Evolutionary conservation across 208 protist species (phyloP), one percentile per base, ranked within the genome.

Genomic region (Naegleria fowleri): DNA sequence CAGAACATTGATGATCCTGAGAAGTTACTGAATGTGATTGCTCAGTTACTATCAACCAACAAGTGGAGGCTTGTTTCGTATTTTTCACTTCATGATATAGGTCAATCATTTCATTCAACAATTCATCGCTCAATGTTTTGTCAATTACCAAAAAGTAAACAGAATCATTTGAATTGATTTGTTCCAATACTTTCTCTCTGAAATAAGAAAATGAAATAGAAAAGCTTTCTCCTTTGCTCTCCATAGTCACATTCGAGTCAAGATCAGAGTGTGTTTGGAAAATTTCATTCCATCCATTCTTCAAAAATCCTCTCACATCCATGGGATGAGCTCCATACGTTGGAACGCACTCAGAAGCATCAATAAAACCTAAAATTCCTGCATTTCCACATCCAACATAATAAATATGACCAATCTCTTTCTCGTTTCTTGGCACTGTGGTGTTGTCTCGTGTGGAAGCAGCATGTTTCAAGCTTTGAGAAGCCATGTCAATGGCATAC

Each of bases 261-360:
- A 5, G 9, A 36, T 40, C n/a, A n/a, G n/a, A n/a, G n/a, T 29
- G 13, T 88, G 6, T 29, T 91, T n/a, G 13, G 38, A 48, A n/a
- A 40, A 93, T 41, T 7, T 36, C 25, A 0, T 86, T 48, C 75
- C 84, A 94, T 52, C 93, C 93, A 38, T 83, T 79, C 5, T 48
- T 5, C 6, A 94, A 2, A 91, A 93, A 94, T 16, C 87, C 90
- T 22, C 83, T 58, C 0, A 93, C 88, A 39, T 91, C 41, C 2
- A 48, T 83, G 0, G 75, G 22, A 33, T 29, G n/a, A 25, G 92
- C 88, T 6, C 92, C 92, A 86, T 91, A 94, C 11, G 93, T 94
- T 67, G 91, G 91, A n/a, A n/a, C 38, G 25, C 91, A 93, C 83
- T 94, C 93, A 16, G 51, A 90, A 48, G 92, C 87, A 87, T 94